Percentiles rank a stretch among this genome's conserved stretches.
Conservation (phyloP, 345 rosid genomes). For the Eucalyptus decipiens region DNA sequence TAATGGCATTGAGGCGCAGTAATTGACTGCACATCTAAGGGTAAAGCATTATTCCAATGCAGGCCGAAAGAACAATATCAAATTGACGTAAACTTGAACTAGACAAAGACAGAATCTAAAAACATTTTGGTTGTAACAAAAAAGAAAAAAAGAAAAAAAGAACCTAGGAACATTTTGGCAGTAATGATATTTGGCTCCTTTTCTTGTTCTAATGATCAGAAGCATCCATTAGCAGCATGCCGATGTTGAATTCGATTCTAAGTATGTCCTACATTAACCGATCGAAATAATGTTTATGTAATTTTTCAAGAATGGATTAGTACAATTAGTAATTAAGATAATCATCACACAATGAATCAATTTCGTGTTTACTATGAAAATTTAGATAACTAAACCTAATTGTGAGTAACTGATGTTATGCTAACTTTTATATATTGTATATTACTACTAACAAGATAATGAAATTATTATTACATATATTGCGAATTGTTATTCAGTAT, state of each 20-base stretch:
- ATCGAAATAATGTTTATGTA: neutral
- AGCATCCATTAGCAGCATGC: neutral
- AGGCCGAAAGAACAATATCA: neutral
- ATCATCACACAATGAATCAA: neutral
- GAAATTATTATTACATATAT: neutral
- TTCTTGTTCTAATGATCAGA: neutral
- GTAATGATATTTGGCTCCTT: no score
- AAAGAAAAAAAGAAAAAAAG: no score
- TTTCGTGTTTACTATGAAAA: neutral
- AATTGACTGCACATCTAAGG: neutral
- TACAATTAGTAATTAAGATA: neutral
- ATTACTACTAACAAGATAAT: neutral
- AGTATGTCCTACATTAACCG: neutral
- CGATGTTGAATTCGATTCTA: fast-evolving
- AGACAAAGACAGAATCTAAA: neutral
- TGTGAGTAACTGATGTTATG: neutral
- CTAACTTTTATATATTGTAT: neutral
- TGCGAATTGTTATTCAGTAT: neutral
- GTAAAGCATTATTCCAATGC: neutral
- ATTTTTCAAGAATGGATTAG: neutral
- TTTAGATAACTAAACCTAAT: neutral
- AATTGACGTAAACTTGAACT: no score
- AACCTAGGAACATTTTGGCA: neutral
- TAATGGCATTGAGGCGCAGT: no score
- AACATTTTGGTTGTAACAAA: neutral